phyloP scores from a whole-genome alignment of 2,329 filamentous ascomycete genomes.

The Sporothrix sp. region DNA sequence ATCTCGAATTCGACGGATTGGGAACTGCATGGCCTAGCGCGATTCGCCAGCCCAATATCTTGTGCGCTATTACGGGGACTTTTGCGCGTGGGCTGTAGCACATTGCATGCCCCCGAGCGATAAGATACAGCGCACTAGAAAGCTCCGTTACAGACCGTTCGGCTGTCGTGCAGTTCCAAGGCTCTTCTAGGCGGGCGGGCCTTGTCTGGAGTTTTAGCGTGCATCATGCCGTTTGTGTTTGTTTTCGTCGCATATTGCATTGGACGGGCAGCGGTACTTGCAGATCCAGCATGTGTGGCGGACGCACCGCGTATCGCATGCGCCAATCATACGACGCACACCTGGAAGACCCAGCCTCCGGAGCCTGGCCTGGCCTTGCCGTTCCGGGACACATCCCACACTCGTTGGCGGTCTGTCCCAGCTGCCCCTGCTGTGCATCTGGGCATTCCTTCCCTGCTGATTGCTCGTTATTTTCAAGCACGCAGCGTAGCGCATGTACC shows the following conservation, averaged over 20 bases:
- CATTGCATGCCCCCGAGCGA: too few relatives aligned
- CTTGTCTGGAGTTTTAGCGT: conserved; percentile 7
- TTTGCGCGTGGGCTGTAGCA: too few relatives aligned
- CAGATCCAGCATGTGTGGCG: not conserved
- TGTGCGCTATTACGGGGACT: too few relatives aligned
- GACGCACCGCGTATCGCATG: not conserved
- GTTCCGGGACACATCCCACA: not conserved
- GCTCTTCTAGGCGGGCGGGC: not conserved
- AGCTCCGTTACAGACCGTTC: too few relatives aligned
- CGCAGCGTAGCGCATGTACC: not conserved
- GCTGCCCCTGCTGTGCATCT: conserved; percentile 7
- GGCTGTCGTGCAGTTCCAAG: not conserved
- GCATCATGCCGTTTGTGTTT: not conserved
- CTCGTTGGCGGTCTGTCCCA: too few relatives aligned
- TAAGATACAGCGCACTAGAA: too few relatives aligned
- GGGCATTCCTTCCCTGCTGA: conserved; percentile 6
- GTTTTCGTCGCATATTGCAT: conserved; percentile 2
- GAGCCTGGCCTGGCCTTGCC: conserved; percentile 4
- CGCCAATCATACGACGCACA: not conserved
- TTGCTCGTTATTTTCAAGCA: not conserved
- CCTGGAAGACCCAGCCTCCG: not conserved
- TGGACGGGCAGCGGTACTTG: conserved; percentile 6
- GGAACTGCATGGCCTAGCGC: too few relatives aligned
- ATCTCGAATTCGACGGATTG: too few relatives aligned
- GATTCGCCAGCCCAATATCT: too few relatives aligned